Percentiles rank a stretch among this genome's conserved stretches.
These are phyloP conservation scores for Stropharia rugosoannulata DNA, from an alignment of 768 basidiomycete species.

Conservation along the genomic window DNA sequence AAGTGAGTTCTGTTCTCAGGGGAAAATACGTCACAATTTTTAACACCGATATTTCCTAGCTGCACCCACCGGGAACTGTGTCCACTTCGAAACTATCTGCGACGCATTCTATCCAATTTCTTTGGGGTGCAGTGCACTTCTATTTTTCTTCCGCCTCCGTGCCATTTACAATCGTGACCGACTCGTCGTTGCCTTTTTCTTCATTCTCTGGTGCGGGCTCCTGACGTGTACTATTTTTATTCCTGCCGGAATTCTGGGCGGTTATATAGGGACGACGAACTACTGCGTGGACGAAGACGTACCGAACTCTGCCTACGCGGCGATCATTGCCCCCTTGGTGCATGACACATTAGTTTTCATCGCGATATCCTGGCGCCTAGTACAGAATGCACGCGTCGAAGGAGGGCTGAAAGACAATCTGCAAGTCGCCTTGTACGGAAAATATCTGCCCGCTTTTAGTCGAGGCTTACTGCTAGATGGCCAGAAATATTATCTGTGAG, in stretches of 20 bases:
- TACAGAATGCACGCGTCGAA: constrained; percentile 14
- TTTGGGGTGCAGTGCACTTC: constrained; percentile 26
- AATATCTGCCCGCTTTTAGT: constrained; percentile 30
- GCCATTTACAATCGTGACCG: constrained; percentile 27
- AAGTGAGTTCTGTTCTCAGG: neutral
- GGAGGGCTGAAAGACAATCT: constrained; percentile 9
- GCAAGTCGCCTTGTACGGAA: constrained; percentile 18
- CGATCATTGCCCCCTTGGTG: constrained; percentile 25
- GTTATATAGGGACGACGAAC: constrained; percentile 29
- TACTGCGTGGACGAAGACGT: constrained; percentile 26
- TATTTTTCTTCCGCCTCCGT: constrained; percentile 38
- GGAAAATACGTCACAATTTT: neutral
- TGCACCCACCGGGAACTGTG: constrained; percentile 6
- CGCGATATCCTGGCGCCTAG: constrained; percentile 29
- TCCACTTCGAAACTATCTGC: neutral
- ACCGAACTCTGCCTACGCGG: constrained; percentile 22
- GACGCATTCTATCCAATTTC: constrained; percentile 9
- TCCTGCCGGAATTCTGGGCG: constrained; percentile 21
- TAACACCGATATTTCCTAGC: neutral
- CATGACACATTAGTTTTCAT: constrained; percentile 33
- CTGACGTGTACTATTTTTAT: constrained; percentile 24
- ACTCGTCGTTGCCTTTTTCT: constrained; percentile 21
- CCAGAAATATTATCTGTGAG: constrained; percentile 37
- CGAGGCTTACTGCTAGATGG: constrained; percentile 33
- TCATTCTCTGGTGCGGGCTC: constrained; percentile 29